Conservation (phyloP, 306 rosid species). For the Cicer bijugum region DNA sequence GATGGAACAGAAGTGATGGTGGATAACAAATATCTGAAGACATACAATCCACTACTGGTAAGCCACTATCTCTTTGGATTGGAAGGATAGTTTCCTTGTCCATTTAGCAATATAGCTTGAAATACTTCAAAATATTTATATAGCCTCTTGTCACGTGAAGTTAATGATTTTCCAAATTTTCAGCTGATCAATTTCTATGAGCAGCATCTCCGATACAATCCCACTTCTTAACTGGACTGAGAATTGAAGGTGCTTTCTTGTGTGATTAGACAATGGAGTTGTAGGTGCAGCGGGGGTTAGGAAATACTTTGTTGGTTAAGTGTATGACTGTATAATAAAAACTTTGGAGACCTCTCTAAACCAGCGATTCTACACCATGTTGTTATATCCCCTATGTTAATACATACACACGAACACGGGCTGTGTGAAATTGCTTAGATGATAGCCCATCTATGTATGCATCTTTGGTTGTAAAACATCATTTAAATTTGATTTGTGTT, state of each 20-base stretch:
- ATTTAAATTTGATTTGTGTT: not conserved
- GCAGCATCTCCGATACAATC: conserved; percentile 83
- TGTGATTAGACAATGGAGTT: conserved; percentile 45
- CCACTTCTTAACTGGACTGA: conserved; percentile 51
- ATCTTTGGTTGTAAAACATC: not conserved
- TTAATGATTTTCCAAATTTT: conserved; percentile 36
- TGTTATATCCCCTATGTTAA: not conserved
- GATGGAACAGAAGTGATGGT: conserved; percentile 87
- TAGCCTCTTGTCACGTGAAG: not conserved
- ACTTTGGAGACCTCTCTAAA: not conserved
- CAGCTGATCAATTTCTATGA: conserved; percentile 91
- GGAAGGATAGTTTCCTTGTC: conserved; percentile 25
- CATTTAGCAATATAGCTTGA: conserved; percentile 14
- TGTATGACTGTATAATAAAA: conserved; percentile 16
- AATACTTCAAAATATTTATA: conserved; percentile 29
- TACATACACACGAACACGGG: not conserved
- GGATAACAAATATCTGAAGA: conserved; percentile 88
- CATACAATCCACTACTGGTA: conserved; percentile 80
- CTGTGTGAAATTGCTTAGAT: conserved; percentile 1
- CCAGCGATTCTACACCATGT: not conserved
- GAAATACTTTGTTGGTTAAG: conserved; percentile 39
- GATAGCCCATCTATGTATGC: no score
- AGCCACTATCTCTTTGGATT: conserved; percentile 37
- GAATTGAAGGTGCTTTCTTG: conserved; percentile 44
- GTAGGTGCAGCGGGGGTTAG: conserved; percentile 48